Base-by-base conservation (phyloP, 305 asterid genomes). In the Fraxinus sp. region DNA sequence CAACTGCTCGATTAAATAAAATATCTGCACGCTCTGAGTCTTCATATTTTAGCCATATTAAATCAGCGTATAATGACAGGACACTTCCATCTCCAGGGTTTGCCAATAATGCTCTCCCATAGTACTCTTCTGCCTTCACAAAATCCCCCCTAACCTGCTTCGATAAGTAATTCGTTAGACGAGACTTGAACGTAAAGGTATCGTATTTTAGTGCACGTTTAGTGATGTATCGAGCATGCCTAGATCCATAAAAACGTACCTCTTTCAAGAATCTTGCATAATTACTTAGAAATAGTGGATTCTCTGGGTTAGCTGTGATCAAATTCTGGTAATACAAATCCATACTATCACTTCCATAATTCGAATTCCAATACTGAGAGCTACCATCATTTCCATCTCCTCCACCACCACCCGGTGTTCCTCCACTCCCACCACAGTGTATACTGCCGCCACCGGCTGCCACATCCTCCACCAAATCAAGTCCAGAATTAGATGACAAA, bases 221-320 rank as follows among this genome's bases (percentile, higher is more conserved):
- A 37, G 43, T 37, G 5, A 24, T 41, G 52, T 41, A 9, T 10
- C 10, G 49, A 41, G 49, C 14, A 41, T 41, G 49, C 49, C 49
- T 10, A 10, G 52, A 41, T 10, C 52, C 52, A 11, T 2, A 2
- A 43, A 43, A 43, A 10, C 14, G 1, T 88, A 86, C 95, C 95
- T 90, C 93, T 89, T 87, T 87, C 82, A 92, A 87, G 75, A 81
- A 92, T 84, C 77, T 92, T 11, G 95, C 93, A 75, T 92, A 91
- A 36, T 91, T 91, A 83, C 88, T 81, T 3, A 91, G 86, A 26
- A 91, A 82, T 82, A 91, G 78, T 1, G 92, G 30, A 77, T 90
- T 89, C 1, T 70, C 79, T 5, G 95, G 95, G 71, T 89, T 46
- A 18, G 92, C 90, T 79, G 82, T 79, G 32, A 91, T 88, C 91